phyloP scores from a whole-genome alignment of 1,139 yeast species.

The Chernovozyma sophiae-reginae region DNA sequence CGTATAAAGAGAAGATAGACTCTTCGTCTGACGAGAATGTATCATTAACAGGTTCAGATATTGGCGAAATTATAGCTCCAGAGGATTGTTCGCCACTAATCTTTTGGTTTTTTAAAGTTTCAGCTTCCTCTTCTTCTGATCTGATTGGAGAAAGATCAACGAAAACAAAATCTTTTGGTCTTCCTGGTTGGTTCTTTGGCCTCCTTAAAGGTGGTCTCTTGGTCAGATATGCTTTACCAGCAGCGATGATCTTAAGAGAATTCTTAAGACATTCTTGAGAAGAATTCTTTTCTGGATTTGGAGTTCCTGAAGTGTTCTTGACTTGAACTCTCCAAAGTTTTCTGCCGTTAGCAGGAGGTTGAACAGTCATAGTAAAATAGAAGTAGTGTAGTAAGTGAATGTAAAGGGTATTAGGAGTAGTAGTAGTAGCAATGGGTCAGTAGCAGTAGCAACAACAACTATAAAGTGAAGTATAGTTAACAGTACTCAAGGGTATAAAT shows the following conservation, averaged over 20 bases:
- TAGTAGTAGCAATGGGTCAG: too few relatives aligned
- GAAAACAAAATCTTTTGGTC: slow-evolving; percentile 51
- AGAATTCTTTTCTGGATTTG: slow-evolving; percentile 16
- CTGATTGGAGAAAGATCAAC: slow-evolving; percentile 53
- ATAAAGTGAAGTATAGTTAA: too few relatives aligned
- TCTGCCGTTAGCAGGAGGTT: slow-evolving; percentile 43
- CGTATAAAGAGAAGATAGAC: slow-evolving; percentile 7
- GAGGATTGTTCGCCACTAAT: slow-evolving; percentile 1
- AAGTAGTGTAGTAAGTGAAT: not conserved
- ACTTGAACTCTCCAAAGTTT: slow-evolving; percentile 48
- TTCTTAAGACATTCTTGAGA: slow-evolving; percentile 41
- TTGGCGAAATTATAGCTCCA: slow-evolving; percentile 7
- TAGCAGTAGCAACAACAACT: too few relatives aligned
- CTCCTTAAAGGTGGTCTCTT: slow-evolving; percentile 47
- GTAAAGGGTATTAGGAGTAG: not conserved
- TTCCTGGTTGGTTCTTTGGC: slow-evolving; percentile 50
- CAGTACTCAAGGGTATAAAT: not conserved
- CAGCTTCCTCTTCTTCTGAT: slow-evolving; percentile 20
- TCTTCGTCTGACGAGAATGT: slow-evolving; percentile 8
- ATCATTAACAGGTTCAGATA: slow-evolving; percentile 8
- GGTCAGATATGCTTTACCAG: slow-evolving; percentile 27
- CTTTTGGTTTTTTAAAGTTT: slow-evolving; percentile 4
- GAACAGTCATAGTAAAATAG: slow-evolving; percentile 4
- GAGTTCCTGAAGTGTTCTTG: slow-evolving; percentile 17
- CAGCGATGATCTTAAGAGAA: slow-evolving; percentile 40